Conservation (phyloP, 164 flowering plant genomes). For the Vitis rotundifolia region DNA sequence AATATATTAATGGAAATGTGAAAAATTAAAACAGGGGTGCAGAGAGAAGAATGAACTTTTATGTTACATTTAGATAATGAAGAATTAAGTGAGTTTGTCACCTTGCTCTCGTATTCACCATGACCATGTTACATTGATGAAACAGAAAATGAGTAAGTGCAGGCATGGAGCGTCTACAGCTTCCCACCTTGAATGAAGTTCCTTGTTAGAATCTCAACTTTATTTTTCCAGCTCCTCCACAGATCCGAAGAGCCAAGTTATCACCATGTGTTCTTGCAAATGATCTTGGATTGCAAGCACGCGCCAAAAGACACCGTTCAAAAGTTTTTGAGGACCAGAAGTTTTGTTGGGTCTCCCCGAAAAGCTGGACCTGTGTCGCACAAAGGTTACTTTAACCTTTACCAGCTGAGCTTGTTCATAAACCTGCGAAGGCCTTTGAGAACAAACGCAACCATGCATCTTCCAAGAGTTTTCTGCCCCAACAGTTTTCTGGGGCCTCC, state of each 20-base stretch:
- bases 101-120: neutral
- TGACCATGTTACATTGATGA: neutral
- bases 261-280: neutral
- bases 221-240: neutral
- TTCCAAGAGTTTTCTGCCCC: neutral
- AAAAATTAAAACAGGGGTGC: neutral
- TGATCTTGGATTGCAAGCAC: no score
- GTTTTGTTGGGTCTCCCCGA: no score
- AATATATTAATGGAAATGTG: neutral
- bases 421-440: no score
- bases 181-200: neutral
- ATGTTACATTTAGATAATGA: neutral
- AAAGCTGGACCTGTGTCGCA: no score
- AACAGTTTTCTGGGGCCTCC: conserved; percentile 8
- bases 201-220: neutral
- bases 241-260: neutral
- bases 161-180: neutral
- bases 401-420: no score
- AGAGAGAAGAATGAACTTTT: neutral
- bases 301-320: no score
- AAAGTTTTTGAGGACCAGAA: no score
- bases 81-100: neutral
- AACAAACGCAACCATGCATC: neutral
- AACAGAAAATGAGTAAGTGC: neutral
- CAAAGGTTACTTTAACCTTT: no score